phyloP scores from a whole-genome alignment of 371 early-diverging fungal genomes.

The Basidiobolus meristosporus region DNA sequence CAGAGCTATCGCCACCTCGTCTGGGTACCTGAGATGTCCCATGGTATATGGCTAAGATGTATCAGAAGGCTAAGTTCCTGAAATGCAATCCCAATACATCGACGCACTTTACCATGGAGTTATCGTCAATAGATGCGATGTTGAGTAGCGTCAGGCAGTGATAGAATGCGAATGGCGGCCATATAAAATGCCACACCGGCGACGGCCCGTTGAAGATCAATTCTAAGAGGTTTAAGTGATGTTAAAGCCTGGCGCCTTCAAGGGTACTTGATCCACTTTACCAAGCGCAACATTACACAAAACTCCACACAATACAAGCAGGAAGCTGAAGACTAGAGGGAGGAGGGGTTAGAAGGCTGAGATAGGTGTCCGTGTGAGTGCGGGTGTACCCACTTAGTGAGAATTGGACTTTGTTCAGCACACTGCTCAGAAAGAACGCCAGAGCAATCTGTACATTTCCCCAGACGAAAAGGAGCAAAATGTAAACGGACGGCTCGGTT shows the following conservation, averaged over 20 bases:
- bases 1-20: slow-evolving; percentile 24
- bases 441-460: background rate
- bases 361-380: too few relatives aligned
- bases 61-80: too few relatives aligned
- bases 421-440: slow-evolving; percentile 7
- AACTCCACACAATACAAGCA: slow-evolving; percentile 19
- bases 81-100: too few relatives aligned
- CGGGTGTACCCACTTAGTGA: slow-evolving; percentile 13
- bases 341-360: background rate
- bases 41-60: slow-evolving; percentile 13
- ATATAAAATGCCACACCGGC: slow-evolving; percentile 17
- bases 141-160: slow-evolving; percentile 24
- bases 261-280: slow-evolving; percentile 11
- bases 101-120: too few relatives aligned
- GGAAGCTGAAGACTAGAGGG: background rate
- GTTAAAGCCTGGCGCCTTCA: too few relatives aligned
- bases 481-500: background rate
- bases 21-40: slow-evolving; percentile 12
- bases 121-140: slow-evolving; percentile 8
- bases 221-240: too few relatives aligned
- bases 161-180: slow-evolving; percentile 63
- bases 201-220: slow-evolving; percentile 5
- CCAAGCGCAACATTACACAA: slow-evolving; percentile 25
- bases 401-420: slow-evolving; percentile 30
- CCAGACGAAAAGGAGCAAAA: background rate